Evolutionary conservation across 1,284 basidiomycete species (phyloP).

Genomic region (Boletus semigastroideus): DNA sequence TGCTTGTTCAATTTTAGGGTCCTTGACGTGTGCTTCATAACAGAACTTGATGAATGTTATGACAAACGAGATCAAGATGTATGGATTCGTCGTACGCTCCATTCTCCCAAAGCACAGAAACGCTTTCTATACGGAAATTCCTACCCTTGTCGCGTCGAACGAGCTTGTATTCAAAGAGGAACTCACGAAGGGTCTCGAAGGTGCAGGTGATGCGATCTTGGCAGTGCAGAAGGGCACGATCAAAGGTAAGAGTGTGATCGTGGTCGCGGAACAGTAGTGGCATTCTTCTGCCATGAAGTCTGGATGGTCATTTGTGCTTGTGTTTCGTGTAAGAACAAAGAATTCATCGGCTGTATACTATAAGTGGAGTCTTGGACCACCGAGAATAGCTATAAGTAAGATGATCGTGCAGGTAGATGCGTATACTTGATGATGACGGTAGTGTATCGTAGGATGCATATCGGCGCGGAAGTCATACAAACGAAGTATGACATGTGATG

Average conservation of each 20-base stretch:
- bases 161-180: conserved; percentile 10
- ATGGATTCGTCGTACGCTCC: conserved; percentile 2
- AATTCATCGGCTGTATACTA: conserved; percentile 20
- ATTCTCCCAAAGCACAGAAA: conserved; percentile 5
- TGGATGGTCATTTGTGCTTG: background rate
- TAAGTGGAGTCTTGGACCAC: conserved; percentile 8
- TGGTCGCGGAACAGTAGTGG: conserved; percentile 10
- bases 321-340: background rate
- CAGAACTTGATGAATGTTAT: conserved; percentile 11
- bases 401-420: conserved; percentile 17
- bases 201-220: conserved; percentile 7
- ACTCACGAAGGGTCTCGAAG: conserved; percentile 4
- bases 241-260: conserved; percentile 2
- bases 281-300: background rate
- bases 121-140: conserved; percentile 6
- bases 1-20: no score
- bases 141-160: conserved; percentile 3
- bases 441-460: conserved; percentile 9
- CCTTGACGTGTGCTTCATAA: background rate
- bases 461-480: conserved; percentile 5
- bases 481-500: background rate
- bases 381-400: conserved; percentile 25
- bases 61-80: conserved; percentile 10
- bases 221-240: conserved; percentile 10
- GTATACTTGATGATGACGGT: background rate